A percentile compares a stretch with the other conserved stretches of the same genome.
These are phyloP conservation scores for Coffea canephora DNA, from an alignment of 257 asterid genomes.

Conservation along the genomic window DNA sequence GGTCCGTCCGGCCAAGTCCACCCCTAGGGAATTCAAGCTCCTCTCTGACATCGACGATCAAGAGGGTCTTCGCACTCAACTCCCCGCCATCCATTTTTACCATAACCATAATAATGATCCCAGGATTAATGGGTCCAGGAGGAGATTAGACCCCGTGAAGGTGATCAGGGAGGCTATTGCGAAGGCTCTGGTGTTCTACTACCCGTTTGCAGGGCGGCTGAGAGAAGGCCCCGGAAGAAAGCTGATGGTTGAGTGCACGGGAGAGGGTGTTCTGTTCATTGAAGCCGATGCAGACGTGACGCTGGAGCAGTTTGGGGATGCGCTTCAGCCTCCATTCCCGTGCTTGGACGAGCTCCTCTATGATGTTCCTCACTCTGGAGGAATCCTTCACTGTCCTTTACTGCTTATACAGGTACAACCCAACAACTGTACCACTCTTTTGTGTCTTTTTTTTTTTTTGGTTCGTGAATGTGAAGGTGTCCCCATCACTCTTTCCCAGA, in stretches of 20 bases:
- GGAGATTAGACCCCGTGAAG: constrained; percentile 38
- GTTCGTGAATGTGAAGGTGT: too few relatives aligned
- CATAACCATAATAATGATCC: constrained; percentile 11
- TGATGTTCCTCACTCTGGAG: constrained; percentile 26
- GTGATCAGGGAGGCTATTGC: constrained; percentile 53
- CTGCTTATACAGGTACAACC: too few relatives aligned
- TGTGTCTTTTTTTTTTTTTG: too few relatives aligned
- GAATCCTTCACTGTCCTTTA: too few relatives aligned
- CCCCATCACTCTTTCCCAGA: too few relatives aligned
- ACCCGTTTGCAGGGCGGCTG: constrained; percentile 72
- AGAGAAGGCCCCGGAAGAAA: constrained; percentile 49
- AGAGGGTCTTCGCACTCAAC: constrained; percentile 58
- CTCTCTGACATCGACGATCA: constrained; percentile 73
- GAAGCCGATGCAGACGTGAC: constrained; percentile 63
- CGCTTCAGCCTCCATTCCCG: constrained; percentile 60
- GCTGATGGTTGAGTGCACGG: constrained; percentile 73
- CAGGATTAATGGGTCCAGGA: not conserved
- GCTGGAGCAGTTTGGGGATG: not conserved
- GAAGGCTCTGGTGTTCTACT: constrained; percentile 54
- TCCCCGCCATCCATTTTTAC: constrained; percentile 61
- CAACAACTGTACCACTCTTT: too few relatives aligned
- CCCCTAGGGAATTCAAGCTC: constrained; percentile 47
- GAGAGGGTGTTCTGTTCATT: constrained; percentile 60
- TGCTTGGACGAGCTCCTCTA: constrained; percentile 62
- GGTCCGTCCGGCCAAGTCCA: constrained; percentile 51